phyloP scores from a whole-genome alignment of 805 yeast species.

The Naumovozyma castellii region DNA sequence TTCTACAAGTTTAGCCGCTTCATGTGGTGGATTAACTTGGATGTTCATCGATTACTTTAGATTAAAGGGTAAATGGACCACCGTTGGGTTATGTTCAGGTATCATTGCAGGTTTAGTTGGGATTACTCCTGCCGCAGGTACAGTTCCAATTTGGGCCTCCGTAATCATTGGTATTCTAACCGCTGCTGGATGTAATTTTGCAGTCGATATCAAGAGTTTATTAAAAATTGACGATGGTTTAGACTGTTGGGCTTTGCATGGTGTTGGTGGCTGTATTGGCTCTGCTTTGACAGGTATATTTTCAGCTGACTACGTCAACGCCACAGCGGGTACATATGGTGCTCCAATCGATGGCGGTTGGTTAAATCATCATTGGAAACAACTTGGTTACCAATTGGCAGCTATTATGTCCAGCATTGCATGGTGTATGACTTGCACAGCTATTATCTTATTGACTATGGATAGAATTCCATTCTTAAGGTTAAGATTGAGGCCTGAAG shows the following conservation, averaged over 20 bases:
- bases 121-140: slow-evolving; percentile 96
- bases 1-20: slow-evolving; percentile 90
- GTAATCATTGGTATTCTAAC: slow-evolving; percentile 75
- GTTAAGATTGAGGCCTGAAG: slow-evolving; percentile 75
- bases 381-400: slow-evolving; percentile 83
- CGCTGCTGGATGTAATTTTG: slow-evolving; percentile 71
- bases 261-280: slow-evolving; percentile 86
- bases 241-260: slow-evolving; percentile 90
- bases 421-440: slow-evolving; percentile 71
- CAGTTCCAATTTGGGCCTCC: slow-evolving; percentile 84
- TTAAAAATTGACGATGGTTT: slow-evolving; percentile 85
- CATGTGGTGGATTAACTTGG: slow-evolving; percentile 90
- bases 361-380: slow-evolving; percentile 73
- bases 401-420: slow-evolving; percentile 59
- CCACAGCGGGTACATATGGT: slow-evolving; percentile 54
- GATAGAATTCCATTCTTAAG: slow-evolving; percentile 73
- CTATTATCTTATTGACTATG: slow-evolving; percentile 54
- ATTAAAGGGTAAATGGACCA: slow-evolving; percentile 83
- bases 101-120: slow-evolving; percentile 90
- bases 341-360: slow-evolving; percentile 73
- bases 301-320: slow-evolving; percentile 84
- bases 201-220: slow-evolving; percentile 67
- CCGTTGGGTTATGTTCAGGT: slow-evolving; percentile 91
- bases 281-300: slow-evolving; percentile 81
- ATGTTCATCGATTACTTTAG: slow-evolving; percentile 82